Evolutionary conservation across 2,329 filamentous ascomycete genomes (phyloP).

Genomic region (Xylaria sp.): DNA sequence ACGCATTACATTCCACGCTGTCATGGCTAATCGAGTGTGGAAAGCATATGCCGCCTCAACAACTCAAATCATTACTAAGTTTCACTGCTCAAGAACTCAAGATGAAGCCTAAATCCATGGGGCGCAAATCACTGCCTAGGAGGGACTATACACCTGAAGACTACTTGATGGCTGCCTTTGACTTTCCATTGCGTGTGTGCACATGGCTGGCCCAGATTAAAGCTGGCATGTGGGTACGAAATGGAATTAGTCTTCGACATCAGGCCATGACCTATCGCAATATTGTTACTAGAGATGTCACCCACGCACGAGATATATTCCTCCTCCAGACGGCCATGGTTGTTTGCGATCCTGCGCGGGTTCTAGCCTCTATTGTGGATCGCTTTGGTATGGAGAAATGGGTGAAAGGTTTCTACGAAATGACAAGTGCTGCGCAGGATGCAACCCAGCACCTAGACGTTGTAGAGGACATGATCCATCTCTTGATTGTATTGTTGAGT

Average conservation of each 20-base stretch:
- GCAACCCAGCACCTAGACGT: constrained; percentile 90
- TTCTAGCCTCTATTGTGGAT: constrained; percentile 90
- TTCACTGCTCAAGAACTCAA: constrained; percentile 79
- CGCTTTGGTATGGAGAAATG: constrained; percentile 89
- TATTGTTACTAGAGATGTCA: constrained; percentile 88
- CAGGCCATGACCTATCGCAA: constrained; percentile 95
- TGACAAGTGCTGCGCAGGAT: constrained; percentile 79
- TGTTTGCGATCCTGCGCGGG: constrained; percentile 82
- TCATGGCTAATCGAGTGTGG: constrained; percentile 96
- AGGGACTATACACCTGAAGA: constrained; percentile 75
- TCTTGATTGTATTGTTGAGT: constrained; percentile 89
- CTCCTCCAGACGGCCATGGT: constrained; percentile 91
- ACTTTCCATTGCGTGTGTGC: constrained; percentile 92
- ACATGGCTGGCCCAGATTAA: constrained; percentile 99
- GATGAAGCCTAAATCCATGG: constrained; percentile 71
- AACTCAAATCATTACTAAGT: constrained; percentile 74
- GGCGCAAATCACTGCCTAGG: constrained; percentile 65
- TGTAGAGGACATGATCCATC: constrained; percentile 93
- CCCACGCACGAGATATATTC: constrained; percentile 94
- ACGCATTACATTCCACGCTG: constrained; percentile 93
- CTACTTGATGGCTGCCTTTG: constrained; percentile 86
- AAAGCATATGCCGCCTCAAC: constrained; percentile 75
- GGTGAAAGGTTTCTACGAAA: constrained; percentile 84
- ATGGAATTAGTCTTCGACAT: constrained; percentile 93
- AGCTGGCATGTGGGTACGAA: constrained; percentile 97